Evolutionary conservation across 208 protist genomes (phyloP).

Genomic region (Leishmania major): DNA sequence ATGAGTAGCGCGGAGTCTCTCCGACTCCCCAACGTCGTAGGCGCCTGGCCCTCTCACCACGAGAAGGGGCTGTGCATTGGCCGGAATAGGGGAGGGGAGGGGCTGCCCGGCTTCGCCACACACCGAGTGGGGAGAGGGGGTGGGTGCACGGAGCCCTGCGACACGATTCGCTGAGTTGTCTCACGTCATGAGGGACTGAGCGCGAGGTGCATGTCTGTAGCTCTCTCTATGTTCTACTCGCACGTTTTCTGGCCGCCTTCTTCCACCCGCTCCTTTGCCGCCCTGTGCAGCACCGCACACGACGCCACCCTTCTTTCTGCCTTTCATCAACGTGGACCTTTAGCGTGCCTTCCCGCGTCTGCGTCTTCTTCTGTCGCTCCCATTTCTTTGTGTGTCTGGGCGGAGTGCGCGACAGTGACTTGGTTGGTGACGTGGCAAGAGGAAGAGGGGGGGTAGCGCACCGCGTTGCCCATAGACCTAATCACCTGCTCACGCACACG

Average conservation of each 20-base stretch:
- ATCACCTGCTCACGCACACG: neutral
- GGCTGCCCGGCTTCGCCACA: neutral
- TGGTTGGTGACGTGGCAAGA: neutral
- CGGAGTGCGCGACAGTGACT: neutral
- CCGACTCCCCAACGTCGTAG: neutral
- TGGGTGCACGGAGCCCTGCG: neutral
- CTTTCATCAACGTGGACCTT: neutral
- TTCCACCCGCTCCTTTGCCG: neutral
- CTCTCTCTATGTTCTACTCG: neutral
- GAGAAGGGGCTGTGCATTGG: neutral
- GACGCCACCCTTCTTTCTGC: neutral
- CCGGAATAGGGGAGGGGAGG: neutral
- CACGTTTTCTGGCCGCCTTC: neutral
- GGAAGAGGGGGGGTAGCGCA: neutral
- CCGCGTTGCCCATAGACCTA: no score
- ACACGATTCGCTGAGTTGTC: neutral
- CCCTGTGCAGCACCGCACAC: neutral
- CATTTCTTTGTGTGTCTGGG: neutral
- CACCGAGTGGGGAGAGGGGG: neutral
- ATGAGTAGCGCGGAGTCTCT: neutral
- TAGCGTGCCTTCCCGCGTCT: neutral
- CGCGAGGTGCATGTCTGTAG: neutral
- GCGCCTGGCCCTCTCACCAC: neutral
- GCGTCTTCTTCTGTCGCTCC: neutral
- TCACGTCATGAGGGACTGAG: neutral